Evolutionary conservation across 345 rosid species (phyloP), one percentile per base, ranked within the genome.

Genomic region (Gossypium thurberi): DNA sequence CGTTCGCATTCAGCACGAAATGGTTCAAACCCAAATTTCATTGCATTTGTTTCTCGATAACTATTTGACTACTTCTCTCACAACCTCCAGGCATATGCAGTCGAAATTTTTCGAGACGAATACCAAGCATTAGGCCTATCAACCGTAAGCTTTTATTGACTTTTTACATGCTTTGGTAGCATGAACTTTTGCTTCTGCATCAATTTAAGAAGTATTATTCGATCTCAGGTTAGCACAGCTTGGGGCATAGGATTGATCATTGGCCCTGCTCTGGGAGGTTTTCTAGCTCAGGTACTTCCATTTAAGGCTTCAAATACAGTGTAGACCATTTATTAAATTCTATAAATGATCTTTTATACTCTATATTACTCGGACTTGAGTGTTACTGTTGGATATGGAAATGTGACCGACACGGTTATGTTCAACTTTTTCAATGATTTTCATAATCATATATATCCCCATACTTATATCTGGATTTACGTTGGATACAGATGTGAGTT

Each of bases 251-350:
- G 99, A 78, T 82, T 95, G 86, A 85, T 95, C 79, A 84, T 95
- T 79, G 99, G 99, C 69, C 99, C 99, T 56, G 97, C 99, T 65
- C 56, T 95, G 3, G 99, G 99, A 72, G 99, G 98, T 55, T 95
- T 80, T 76, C 83, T 92, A 70, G 94, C 99, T 3, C 96, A 95
- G 99, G 99, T 95, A 77, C 64, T 74, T 75, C 52, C 42, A 44
- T 74, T 64, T 20, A 21, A 56, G 61, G 6, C 61, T 56, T 56
- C 14, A 3, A 20, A 56, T 56, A 56, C 61, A 56, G 28, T 56
- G 13, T 21, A 10, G 59, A 55, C 18, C 12, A 21, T 20, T 55
- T 8, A 25, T 55, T 55, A 20, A 12, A 55, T 1, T 8, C 5
- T 18, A 20, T 20, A 20, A 55, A 3, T 18, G 26, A 2, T 37